Conservation (phyloP, 176 grass and related monocot species). For the Oryza punctata region DNA sequence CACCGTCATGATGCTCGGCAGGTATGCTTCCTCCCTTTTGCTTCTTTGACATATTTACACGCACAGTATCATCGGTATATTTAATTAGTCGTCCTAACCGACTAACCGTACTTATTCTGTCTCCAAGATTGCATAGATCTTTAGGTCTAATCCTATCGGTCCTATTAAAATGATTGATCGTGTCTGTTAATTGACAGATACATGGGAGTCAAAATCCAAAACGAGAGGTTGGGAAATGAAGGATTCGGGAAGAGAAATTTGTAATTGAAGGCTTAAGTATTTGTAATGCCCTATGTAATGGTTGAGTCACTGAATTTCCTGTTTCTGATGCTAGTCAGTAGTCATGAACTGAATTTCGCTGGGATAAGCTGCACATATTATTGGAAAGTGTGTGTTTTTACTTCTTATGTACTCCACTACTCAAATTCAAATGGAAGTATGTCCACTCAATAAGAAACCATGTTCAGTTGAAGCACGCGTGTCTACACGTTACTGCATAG, state of each 20-base stretch:
- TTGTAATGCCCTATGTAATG: background rate
- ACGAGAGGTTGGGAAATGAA: conserved; percentile 47
- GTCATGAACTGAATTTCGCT: background rate
- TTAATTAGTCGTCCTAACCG: conserved; percentile 6
- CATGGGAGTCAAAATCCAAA: conserved; percentile 73
- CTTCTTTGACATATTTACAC: conserved; percentile 7
- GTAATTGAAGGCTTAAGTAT: conserved; percentile 11
- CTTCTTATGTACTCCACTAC: background rate
- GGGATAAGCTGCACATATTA: conserved; percentile 14
- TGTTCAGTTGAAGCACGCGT: background rate
- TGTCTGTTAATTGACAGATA: conserved; percentile 62
- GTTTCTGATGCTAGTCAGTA: background rate
- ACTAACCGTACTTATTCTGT: conserved; percentile 39
- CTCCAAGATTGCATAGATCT: conserved; percentile 10
- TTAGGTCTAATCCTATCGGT: conserved; percentile 40
- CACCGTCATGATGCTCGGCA: conserved; percentile 93
- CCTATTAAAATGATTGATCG: conserved; percentile 13
- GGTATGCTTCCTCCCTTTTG: conserved; percentile 36
- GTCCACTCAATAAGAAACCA: background rate
- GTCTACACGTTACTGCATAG: background rate
- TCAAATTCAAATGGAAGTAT: conserved; percentile 7
- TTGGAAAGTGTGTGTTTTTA: background rate
- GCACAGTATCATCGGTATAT: conserved; percentile 8
- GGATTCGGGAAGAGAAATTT: conserved; percentile 2
- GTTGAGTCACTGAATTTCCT: background rate